Evolutionary conservation across 2,329 filamentous ascomycete genomes (phyloP).

Genomic region (Pyricularia pennisetigena): DNA sequence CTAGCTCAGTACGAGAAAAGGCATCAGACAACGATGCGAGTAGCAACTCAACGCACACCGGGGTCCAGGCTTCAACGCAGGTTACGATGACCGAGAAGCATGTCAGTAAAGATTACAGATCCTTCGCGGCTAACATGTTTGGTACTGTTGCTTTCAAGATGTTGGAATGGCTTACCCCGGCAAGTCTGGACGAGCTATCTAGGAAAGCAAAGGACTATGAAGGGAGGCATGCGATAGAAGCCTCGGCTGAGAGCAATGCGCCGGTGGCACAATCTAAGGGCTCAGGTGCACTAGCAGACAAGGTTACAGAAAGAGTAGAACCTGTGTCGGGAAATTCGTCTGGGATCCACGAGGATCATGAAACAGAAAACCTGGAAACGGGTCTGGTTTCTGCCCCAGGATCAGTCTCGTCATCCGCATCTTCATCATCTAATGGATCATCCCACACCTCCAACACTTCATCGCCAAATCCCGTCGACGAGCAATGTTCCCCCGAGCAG

Average conservation of each 20-base stretch:
- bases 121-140: slow-evolving; percentile 54
- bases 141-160: slow-evolving; percentile 58
- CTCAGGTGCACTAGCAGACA: neutral
- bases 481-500: neutral
- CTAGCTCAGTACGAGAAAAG: neutral
- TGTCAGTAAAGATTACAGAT: slow-evolving; percentile 45
- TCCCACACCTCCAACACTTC: neutral
- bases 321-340: neutral
- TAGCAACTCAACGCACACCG: slow-evolving; percentile 4
- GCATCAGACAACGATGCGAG: slow-evolving; percentile 4
- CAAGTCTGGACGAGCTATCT: slow-evolving; percentile 39
- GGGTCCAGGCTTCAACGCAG: slow-evolving; percentile 8
- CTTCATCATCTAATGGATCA: neutral
- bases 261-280: no score
- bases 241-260: neutral
- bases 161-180: slow-evolving; percentile 59
- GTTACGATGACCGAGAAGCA: slow-evolving; percentile 35
- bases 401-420: neutral
- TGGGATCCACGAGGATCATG: neutral
- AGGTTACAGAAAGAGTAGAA: neutral
- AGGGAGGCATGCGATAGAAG: neutral
- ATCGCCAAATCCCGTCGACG: neutral
- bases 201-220: slow-evolving; percentile 18
- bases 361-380: neutral
- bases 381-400: neutral